These are phyloP conservation scores for Colletotrichum cereale DNA, from an alignment of 2,329 filamentous ascomycete genomes.

Conservation along the genomic window DNA sequence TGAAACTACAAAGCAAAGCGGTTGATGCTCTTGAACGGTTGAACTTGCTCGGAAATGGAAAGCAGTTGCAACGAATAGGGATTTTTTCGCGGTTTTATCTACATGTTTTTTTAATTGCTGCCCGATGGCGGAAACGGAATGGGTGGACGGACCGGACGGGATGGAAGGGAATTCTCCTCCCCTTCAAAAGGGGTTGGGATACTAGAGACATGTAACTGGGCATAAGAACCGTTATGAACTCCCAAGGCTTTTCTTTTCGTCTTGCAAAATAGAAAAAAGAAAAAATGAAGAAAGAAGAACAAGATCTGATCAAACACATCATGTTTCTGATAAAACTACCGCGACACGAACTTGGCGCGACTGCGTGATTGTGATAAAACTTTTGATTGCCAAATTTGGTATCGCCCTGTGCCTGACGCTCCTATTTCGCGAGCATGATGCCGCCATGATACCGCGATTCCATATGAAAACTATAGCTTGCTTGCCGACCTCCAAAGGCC, in stretches of 20 bases:
- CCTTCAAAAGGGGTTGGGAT: background rate
- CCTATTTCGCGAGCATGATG: constrained; percentile 18
- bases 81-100: background rate
- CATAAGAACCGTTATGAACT: constrained; percentile 15
- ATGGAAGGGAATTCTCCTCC: background rate
- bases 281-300: background rate
- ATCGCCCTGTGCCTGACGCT: constrained; percentile 34
- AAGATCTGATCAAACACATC: background rate
- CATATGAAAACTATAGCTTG: constrained; percentile 9
- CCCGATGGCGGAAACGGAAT: background rate
- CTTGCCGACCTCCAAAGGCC: background rate
- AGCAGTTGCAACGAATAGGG: constrained; percentile 3
- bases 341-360: background rate
- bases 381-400: constrained; percentile 39
- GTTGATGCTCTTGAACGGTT: constrained; percentile 9
- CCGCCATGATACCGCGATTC: constrained; percentile 13
- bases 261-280: background rate
- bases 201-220: background rate
- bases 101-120: constrained; percentile 29
- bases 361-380: constrained; percentile 2
- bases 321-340: background rate
- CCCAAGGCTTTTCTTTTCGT: constrained; percentile 14
- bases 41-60: background rate
- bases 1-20: constrained; percentile 36
- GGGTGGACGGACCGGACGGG: background rate